phyloP scores from a whole-genome alignment of 2,329 filamentous ascomycete species.

The Fusarium brevicatenulatum region DNA sequence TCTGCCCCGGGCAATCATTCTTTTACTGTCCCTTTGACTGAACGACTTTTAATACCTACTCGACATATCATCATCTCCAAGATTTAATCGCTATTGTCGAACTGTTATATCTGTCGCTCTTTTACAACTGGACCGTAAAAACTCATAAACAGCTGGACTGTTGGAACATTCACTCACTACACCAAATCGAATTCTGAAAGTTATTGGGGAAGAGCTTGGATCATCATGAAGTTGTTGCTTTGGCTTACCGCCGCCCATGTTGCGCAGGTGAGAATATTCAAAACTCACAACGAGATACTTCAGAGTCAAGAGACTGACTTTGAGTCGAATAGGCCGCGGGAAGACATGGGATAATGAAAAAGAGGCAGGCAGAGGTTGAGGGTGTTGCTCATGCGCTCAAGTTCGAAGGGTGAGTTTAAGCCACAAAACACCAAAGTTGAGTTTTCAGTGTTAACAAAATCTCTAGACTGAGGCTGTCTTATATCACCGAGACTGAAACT shows the following conservation, averaged over 20 bases:
- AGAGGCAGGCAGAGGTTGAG: constrained; percentile 31
- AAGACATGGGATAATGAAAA: constrained; percentile 25
- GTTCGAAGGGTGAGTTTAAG: constrained; percentile 40
- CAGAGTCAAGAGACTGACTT: background rate
- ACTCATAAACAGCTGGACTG: constrained; percentile 43
- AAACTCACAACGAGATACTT: background rate
- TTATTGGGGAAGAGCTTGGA: background rate
- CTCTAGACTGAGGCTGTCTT: constrained; percentile 37
- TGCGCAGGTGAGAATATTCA: constrained; percentile 28
- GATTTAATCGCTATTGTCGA: background rate
- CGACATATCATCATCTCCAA: background rate
- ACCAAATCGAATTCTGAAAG: constrained; percentile 10
- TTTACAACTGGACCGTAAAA: constrained; percentile 6
- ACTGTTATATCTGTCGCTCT: constrained; percentile 12
- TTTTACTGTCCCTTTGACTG: constrained; percentile 6
- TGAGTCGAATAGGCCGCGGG: constrained; percentile 29
- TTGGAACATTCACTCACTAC: constrained; percentile 28
- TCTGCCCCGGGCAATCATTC: constrained; percentile 41
- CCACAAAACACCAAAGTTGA: background rate
- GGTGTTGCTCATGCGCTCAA: constrained; percentile 14
- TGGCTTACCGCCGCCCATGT: constrained; percentile 35
- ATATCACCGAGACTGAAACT: constrained; percentile 42
- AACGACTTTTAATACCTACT: constrained; percentile 10
- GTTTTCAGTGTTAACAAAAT: constrained; percentile 3
- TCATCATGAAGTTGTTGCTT: constrained; percentile 27